phyloP scores from a whole-genome alignment of 148 eudicot genomes.

The Rhododendron ferrugineum region DNA sequence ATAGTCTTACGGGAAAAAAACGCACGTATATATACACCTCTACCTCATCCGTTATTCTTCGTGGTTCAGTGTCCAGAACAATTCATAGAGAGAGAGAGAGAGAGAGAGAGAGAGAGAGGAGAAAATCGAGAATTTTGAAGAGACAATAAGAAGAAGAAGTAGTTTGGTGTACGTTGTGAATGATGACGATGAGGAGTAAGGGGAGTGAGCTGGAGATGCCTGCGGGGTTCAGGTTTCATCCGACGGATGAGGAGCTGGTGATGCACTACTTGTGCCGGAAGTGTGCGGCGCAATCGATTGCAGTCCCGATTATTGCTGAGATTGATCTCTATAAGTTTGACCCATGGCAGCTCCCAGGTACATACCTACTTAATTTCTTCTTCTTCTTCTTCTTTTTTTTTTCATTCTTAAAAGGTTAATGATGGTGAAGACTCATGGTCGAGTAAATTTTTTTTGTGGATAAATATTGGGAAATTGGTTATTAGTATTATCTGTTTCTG shows the following conservation, averaged over 20 bases:
- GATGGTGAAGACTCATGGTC: not conserved
- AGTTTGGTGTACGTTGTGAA: not conserved
- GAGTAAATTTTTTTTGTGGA: no score
- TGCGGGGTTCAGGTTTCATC: slow-evolving; percentile 58
- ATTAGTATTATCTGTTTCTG: not conserved
- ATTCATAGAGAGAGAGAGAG: not conserved
- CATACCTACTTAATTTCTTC: not conserved
- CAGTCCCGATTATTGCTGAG: slow-evolving; percentile 53
- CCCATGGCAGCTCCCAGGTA: slow-evolving; percentile 68
- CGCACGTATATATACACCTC: not conserved
- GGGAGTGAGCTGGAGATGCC: slow-evolving; percentile 29
- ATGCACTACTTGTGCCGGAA: slow-evolving; percentile 47
- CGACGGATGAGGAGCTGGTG: slow-evolving; percentile 64
- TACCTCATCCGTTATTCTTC: not conserved
- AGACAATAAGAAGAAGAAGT: not conserved
- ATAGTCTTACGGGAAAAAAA: not conserved
- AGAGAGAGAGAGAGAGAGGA: not conserved
- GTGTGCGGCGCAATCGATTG: slow-evolving; percentile 39
- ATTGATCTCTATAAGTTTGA: slow-evolving; percentile 65
- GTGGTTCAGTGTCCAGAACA: not conserved
- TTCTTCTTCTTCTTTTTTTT: no score
- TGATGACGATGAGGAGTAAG: not conserved
- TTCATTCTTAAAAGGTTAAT: not conserved
- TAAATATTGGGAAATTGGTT: not conserved
- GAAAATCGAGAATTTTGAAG: not conserved